Base-by-base conservation (phyloP, 345 rosid species). In the Sonneratia caseolaris region DNA sequence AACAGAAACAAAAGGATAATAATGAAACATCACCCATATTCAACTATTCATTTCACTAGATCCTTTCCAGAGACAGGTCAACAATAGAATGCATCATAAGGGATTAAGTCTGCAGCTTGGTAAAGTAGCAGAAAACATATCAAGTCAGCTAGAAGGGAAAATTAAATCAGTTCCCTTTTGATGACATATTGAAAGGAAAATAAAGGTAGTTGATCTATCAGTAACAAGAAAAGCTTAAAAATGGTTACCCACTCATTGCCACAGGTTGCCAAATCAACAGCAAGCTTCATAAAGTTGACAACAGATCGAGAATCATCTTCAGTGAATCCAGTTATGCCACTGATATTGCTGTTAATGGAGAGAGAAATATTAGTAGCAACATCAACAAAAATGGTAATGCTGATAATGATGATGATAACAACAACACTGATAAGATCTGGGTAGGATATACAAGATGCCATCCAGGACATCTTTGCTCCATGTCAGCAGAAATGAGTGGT, bases 311-410 rank as follows among this genome's bases (percentile, higher is more conserved):
- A 73, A 43, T 88, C 96, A 66, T 87, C 91, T 37, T 88, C 86
- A 74, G 79, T 81, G 71, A 93, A 91, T 70, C 97, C 92, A 82
- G 84, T 76, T 73, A 91, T 86, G 71, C 98, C 97, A 67, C 84
- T 86, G 72, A 90, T 87, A 76, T 86, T 90, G 87, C 97, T 90
- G 83, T 36, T n/a, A 62, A 37, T 42, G 45, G 5, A 42, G 4
- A 37, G 32, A 37, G 56, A 10, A 70, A 59, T 27, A 40, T 42
- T 32, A 5, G 42, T 64, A 47, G 47, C 49, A n/a, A 37, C 15
- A 42, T 47, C 24, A 22, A 47, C 27, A 19, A 43, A 49, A 59
- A 37, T 38, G 3, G n/a, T 65, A 18, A 35, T 42, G 22, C 32
- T 42, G 10, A 24, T 66, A 56, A 11, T 1, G 37, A 47, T 61